These are phyloP conservation scores for Colletotrichum navitas DNA, from an alignment of 2,329 filamentous ascomycete species.

Conservation along the genomic window DNA sequence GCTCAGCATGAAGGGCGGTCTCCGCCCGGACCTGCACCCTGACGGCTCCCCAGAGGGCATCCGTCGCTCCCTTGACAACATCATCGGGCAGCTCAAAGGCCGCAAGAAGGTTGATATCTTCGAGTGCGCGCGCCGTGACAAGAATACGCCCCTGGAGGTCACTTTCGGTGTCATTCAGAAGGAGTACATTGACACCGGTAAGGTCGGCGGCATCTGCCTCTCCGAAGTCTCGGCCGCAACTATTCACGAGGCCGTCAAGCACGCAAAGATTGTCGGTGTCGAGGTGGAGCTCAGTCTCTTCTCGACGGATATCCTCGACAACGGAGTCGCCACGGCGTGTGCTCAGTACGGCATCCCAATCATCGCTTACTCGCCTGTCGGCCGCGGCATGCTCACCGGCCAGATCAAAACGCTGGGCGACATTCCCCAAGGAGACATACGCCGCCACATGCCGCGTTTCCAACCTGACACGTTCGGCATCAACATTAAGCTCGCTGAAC, in stretches of 20 bases:
- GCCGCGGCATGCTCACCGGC: constrained; percentile 68
- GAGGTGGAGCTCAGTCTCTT: constrained; percentile 69
- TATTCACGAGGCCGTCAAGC: constrained; percentile 60
- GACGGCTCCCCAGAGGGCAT: constrained; percentile 68
- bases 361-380: constrained; percentile 79
- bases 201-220: constrained; percentile 64
- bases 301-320: constrained; percentile 60
- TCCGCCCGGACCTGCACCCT: constrained; percentile 53
- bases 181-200: constrained; percentile 65
- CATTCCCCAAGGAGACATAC: constrained; percentile 64
- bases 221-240: constrained; percentile 64
- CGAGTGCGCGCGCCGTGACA: constrained; percentile 69
- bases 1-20: constrained; percentile 72
- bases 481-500: constrained; percentile 72
- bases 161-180: constrained; percentile 59
- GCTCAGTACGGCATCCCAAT: constrained; percentile 76
- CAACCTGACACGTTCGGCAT: constrained; percentile 71
- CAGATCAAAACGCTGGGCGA: constrained; percentile 66
- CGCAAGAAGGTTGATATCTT: constrained; percentile 73
- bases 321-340: constrained; percentile 67
- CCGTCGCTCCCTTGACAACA: constrained; percentile 69
- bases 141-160: constrained; percentile 57
- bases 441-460: constrained; percentile 68
- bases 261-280: constrained; percentile 60
- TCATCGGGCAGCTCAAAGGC: constrained; percentile 63